Base-by-base conservation (phyloP, 192 early-diverging fungal genomes). In the Umbelopsis isabellina region DNA sequence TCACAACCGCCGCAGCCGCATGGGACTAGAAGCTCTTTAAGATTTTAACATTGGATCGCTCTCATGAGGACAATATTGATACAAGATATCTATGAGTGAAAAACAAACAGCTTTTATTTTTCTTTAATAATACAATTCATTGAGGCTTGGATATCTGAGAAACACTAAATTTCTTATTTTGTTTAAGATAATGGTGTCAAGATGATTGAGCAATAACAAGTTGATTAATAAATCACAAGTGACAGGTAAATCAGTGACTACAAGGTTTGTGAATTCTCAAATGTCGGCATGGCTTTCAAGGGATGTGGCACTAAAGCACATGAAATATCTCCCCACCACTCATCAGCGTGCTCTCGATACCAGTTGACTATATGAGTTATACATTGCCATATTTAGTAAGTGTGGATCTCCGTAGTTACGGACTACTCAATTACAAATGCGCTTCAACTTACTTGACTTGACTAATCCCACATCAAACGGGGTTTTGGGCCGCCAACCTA, bases 401-500 rank as follows among this genome's bases (percentile, higher is more conserved):
- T 35, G 2, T 3, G 33, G 27, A 35, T 61, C 55, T 61, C 55
- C 55, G 55, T 61, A 15, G 2, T 33, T 33, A n/a, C 46, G 18
- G 23, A 15, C 22, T 46, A 48, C 21, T 15, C 53, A 46, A 53
- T 23, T 16, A 45, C 22, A 10, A 30, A 12, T 20, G 12, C 53
- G 55, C 55, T 23, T 46, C 21, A 13, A 82, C 79, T 76, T 82
- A 91, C 91, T 90, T 41, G 91, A 92, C 50, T 83, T 82, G 49
- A 70, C 55, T 46, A 94, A 77, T 8, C 91, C 93, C 8, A 83
- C 82, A 35, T 87, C 81, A 66, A 91, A 94, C 1, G 45, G 22
- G 45, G 89, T 84, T 27, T 69, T 67, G 11, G 90, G 91, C 22
- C 68, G 46, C 93, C 93, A 94, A 20, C 91, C 91, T 0, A 94